These are phyloP conservation scores for Coprinopsis marcescibilis DNA, from an alignment of 768 basidiomycete species.

Conservation along the genomic window DNA sequence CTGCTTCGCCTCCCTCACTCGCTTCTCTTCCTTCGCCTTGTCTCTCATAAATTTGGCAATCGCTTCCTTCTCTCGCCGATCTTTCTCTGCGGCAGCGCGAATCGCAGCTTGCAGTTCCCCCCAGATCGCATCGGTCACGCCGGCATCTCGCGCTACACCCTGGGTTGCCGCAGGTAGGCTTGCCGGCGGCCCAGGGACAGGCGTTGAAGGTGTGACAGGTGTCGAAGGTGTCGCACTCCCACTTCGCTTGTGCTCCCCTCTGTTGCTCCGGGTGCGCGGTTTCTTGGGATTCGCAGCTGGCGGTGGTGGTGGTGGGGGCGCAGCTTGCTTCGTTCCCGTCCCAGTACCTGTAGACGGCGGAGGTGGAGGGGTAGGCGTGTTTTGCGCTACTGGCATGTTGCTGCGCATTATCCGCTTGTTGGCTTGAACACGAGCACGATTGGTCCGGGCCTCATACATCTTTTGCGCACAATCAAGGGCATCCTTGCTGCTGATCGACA, in stretches of 20 bases:
- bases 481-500: conserved; percentile 11
- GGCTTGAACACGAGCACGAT: conserved; percentile 10
- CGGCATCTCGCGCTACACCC: conserved; percentile 35
- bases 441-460: conserved; percentile 17
- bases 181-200: conserved; percentile 3
- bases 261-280: background rate
- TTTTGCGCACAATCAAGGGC: conserved; percentile 13
- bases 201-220: background rate
- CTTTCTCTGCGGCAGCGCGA: conserved; percentile 24
- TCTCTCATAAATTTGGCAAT: conserved; percentile 18
- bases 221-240: background rate
- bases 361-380: conserved; percentile 17
- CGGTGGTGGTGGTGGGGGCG: conserved; percentile 11
- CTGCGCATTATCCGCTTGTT: background rate
- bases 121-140: conserved; percentile 50
- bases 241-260: background rate
- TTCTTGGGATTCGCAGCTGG: background rate
- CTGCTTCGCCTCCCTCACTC: conserved; percentile 15
- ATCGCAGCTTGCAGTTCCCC: conserved; percentile 38
- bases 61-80: conserved; percentile 18
- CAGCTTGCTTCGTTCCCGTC: conserved; percentile 7
- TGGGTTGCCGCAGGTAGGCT: conserved; percentile 7
- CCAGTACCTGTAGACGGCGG: conserved; percentile 6
- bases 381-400: conserved; percentile 16
- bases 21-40: conserved; percentile 16